phyloP scores from a whole-genome alignment of 495 filamentous ascomycete species.

The Astrothelium macrocarpum region DNA sequence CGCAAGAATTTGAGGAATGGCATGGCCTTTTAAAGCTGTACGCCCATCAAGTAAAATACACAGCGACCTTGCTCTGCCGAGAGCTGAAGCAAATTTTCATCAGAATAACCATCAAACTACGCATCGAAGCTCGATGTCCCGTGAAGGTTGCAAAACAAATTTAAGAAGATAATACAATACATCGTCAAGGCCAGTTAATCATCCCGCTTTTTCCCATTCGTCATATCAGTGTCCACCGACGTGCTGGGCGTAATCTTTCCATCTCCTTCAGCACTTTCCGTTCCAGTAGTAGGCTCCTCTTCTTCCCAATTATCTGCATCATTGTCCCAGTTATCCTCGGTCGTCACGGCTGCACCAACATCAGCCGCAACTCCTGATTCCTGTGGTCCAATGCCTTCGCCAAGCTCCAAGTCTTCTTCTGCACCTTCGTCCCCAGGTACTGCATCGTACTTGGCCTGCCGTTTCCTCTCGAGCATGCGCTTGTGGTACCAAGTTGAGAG shows the following conservation, averaged over 20 bases:
- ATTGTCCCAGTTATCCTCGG: constrained; percentile 30
- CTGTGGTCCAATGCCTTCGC: constrained; percentile 22
- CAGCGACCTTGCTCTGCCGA: background rate
- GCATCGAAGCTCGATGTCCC: background rate
- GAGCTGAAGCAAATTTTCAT: background rate
- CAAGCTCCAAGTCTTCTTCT: constrained; percentile 35
- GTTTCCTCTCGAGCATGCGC: constrained; percentile 85
- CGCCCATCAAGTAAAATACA: background rate
- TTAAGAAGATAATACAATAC: background rate
- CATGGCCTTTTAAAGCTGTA: background rate
- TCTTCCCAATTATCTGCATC: constrained; percentile 26
- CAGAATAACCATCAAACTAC: background rate
- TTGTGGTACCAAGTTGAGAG: constrained; percentile 86
- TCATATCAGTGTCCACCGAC: background rate
- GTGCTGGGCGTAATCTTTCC: constrained; percentile 10
- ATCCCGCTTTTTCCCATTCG: constrained; percentile 11
- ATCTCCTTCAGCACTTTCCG: constrained; percentile 6
- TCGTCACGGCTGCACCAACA: constrained; percentile 30
- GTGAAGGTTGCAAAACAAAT: background rate
- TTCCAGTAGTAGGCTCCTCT: constrained; percentile 10
- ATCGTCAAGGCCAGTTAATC: constrained; percentile 2
- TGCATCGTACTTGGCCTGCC: constrained; percentile 60
- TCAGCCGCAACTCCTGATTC: constrained; percentile 22
- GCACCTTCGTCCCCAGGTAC: constrained; percentile 45
- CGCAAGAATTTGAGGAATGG: background rate